Base-by-base conservation (phyloP, 2,329 filamentous ascomycete genomes). In the Fusarium zealandicum region DNA sequence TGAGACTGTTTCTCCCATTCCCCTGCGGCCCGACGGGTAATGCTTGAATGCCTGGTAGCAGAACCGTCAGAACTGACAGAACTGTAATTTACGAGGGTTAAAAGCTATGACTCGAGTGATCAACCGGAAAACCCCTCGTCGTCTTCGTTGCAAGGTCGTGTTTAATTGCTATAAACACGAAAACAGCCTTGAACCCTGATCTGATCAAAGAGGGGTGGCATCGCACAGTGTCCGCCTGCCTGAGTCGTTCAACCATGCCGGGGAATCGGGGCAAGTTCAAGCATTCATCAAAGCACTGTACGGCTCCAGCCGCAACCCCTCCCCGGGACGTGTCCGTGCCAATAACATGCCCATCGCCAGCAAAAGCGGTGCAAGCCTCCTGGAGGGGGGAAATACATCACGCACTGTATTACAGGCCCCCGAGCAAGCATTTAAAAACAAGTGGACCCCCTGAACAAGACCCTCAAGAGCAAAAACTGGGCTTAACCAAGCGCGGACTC, bases 401-500 rank as follows among this genome's bases (percentile, higher is more conserved):
- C 48, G 38, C 58, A 59, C 58, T 62, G 58, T 61, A 61, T 61
- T 43, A 28, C 46, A 42, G 14, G n/a, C 33, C 16, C 16, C n/a
- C 8, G 9, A 36, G 33, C 33, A 36, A 14, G 33, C 40, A 51
- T 37, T 51, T 11, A 48, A 39, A 38, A 43, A 50, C 47, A 37
- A 54, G 59, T 63, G 59, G 59, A 46, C 41, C 57, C 51, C 51
- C 38, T 52, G 52, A 42, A 25, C 6, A 25, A 25, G 44, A 35
- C 49, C 47, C 36, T 54, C 54, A 44, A 30, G 38, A 16, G 39
- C 37, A 33, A 52, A 52, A 54, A 48, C 47, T 31, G 49, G 61
- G 51, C 63, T 70, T 55, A 42, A 59, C 54, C 58, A 63, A 63
- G 59, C 59, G 48, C 44, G 44, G 45, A 63, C 51, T 63, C 27